Base-by-base conservation (phyloP, 495 filamentous ascomycete genomes). In the Tuber calosporum region DNA sequence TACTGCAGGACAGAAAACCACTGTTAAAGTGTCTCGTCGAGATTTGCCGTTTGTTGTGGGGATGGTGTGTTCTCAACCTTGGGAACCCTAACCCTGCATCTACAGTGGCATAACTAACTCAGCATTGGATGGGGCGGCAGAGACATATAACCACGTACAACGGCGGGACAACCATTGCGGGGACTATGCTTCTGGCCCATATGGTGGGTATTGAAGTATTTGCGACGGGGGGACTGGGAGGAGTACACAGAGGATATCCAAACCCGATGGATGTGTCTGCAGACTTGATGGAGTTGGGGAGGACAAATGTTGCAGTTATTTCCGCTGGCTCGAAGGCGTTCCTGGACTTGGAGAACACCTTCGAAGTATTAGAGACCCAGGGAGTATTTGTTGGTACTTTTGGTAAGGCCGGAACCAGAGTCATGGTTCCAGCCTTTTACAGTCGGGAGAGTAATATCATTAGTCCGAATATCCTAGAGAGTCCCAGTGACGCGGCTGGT, bases 241-340 rank as follows among this genome's bases (percentile, higher is more conserved):
- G 95, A 68, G 95, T 99, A n/a, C 95, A 99, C 82, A 87, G 93
- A 36, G 95, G 92, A 67, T 94, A 87, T 22, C 90, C 97, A 82
- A 86, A 85, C 71, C 91, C 90, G 0, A 90, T 97, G 88, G 95
- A 99, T 81, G 89, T 98, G 69, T 97, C 93, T 73, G 95, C 95
- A 40, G 95, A 99, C 83, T 85, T 99, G 71, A 97, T 92, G 5
- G 95, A 99, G 84, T 87, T 99, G 41, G 93, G 94, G n/a, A 87
- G 93, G 40, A 99, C 95, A 4, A 87, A 92, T 15, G 89, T 99
- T 62, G 90, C 94, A 38, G 94, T 99, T 13, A 86, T 98, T 39
- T 91, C 90, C 82, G 92, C 91, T 71, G 95, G 95, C 5, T 94
- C 93, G 79, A 99, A 99, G 84, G 93, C 95, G 78, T 99, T 99